Percentiles rank a stretch among this genome's conserved stretches.
Evolutionary conservation across 1,284 basidiomycete genomes (phyloP).

Genomic region (Marasmius tenuissimus): DNA sequence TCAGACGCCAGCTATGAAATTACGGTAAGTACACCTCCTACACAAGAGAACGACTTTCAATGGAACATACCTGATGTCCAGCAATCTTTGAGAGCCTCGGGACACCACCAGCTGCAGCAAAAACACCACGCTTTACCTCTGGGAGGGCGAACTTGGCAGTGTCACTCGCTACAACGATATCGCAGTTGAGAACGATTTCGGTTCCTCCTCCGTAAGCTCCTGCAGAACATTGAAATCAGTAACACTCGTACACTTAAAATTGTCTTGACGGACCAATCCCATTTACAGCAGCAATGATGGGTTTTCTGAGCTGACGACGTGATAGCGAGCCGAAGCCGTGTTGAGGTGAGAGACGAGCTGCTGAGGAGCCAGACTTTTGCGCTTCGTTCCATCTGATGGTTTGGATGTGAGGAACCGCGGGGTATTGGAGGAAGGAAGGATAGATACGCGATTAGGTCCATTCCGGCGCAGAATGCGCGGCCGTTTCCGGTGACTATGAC

Average conservation of each 20-base stretch:
- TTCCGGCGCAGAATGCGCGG: slow-evolving; percentile 79
- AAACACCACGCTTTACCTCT: slow-evolving; percentile 80
- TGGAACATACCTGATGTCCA: slow-evolving; percentile 64
- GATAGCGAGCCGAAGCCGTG: slow-evolving; percentile 82
- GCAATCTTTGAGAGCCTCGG: slow-evolving; percentile 59
- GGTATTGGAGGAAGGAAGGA: not conserved
- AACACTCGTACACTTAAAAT: too few species aligned
- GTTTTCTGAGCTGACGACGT: slow-evolving; percentile 68
- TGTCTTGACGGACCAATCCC: slow-evolving; percentile 33
- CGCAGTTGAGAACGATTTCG: slow-evolving; percentile 81
- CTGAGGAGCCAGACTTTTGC: slow-evolving; percentile 46
- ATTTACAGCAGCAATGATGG: slow-evolving; percentile 82
- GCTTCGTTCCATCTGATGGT: slow-evolving; percentile 50
- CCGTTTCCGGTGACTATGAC: slow-evolving; percentile 78
- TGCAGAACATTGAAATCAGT: not conserved
- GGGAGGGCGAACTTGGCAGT: slow-evolving; percentile 77
- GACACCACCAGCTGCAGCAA: slow-evolving; percentile 79
- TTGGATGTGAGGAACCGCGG: not conserved
- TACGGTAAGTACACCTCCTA: not conserved
- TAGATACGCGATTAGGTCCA: slow-evolving; percentile 69
- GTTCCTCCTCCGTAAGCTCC: slow-evolving; percentile 80
- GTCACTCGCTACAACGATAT: slow-evolving; percentile 76
- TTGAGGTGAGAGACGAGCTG: slow-evolving; percentile 37
- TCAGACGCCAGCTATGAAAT: slow-evolving; percentile 67
- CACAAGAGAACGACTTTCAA: slow-evolving; percentile 1